Conservation (phyloP, 768 basidiomycete genomes). For the Dioszegia aurantiaca region DNA sequence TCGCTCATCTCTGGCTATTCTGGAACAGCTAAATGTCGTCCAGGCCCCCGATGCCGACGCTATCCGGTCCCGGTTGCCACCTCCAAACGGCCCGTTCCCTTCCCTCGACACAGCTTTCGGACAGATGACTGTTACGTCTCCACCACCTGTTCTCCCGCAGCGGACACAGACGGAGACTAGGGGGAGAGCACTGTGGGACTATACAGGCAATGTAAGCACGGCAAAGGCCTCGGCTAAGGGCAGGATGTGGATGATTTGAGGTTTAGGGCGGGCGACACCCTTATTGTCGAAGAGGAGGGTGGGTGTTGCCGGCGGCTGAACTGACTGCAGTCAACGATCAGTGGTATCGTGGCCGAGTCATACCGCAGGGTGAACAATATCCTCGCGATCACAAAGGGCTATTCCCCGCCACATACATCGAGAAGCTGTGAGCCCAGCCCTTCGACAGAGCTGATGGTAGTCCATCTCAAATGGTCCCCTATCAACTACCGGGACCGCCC, state of each 20-base stretch:
- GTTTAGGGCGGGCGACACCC: slow-evolving; percentile 68
- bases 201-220: slow-evolving; percentile 34
- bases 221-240: slow-evolving; percentile 4
- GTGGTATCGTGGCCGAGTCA: slow-evolving; percentile 66
- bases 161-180: slow-evolving; percentile 6
- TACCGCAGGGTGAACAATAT: slow-evolving; percentile 32
- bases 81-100: slow-evolving; percentile 44
- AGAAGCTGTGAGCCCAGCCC: slow-evolving; percentile 32
- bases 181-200: slow-evolving; percentile 42
- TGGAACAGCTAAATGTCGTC: slow-evolving; percentile 37
- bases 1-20: slow-evolving; percentile 29
- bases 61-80: slow-evolving; percentile 40
- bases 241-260: slow-evolving; percentile 77
- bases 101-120: slow-evolving; percentile 19
- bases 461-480: slow-evolving; percentile 12
- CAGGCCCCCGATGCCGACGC: slow-evolving; percentile 31
- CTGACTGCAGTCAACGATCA: slow-evolving; percentile 60
- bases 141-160: slow-evolving; percentile 11
- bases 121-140: slow-evolving; percentile 17
- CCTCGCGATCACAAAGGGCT: slow-evolving; percentile 37
- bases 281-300: slow-evolving; percentile 69
- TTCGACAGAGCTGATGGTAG: not conserved
- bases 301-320: slow-evolving; percentile 57
- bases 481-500: slow-evolving; percentile 2
- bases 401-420: slow-evolving; percentile 44